Conservation (phyloP, 2,329 filamentous ascomycete genomes). For the Fusarium zealandicum region DNA sequence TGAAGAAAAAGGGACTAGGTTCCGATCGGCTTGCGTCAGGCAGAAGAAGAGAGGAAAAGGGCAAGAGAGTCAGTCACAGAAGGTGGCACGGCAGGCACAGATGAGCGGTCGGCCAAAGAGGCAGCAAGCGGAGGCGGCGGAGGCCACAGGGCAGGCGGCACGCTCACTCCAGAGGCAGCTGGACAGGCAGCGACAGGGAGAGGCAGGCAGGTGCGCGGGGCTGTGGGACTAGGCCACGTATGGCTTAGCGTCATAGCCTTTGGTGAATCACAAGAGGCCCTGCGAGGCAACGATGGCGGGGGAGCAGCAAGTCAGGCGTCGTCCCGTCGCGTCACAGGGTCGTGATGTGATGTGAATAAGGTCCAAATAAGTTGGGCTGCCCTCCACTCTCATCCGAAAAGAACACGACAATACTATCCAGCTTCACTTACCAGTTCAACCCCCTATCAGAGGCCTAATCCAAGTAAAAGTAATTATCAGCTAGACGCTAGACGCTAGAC, state of each 20-base stretch:
- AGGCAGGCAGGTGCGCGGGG: constrained; percentile 38
- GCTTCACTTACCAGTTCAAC: too few relatives aligned
- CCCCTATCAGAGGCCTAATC: too few relatives aligned
- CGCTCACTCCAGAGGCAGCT: constrained; percentile 30
- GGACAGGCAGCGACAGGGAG: constrained; percentile 37
- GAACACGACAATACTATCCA: too few relatives aligned
- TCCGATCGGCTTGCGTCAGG: constrained; percentile 42
- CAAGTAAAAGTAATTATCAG: too few relatives aligned
- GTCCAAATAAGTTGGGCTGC: too few relatives aligned
- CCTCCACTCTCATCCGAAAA: too few relatives aligned
- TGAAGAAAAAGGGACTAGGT: constrained; percentile 40
- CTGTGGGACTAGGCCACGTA: constrained; percentile 27
- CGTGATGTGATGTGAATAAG: constrained; percentile 17
- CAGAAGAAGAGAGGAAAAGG: constrained; percentile 40
- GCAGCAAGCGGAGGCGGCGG: constrained; percentile 29
- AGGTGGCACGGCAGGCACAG: constrained; percentile 35
- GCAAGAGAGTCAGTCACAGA: constrained; percentile 29
- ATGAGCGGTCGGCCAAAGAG: constrained; percentile 41
- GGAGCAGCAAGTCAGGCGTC: constrained; percentile 37
- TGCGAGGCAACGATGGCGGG: constrained; percentile 40
- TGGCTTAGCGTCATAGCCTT: constrained; percentile 13
- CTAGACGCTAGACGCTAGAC: too few relatives aligned
- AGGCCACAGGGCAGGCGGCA: constrained; percentile 31
- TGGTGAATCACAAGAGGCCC: constrained; percentile 41
- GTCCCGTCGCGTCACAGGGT: constrained; percentile 35